Base-by-base conservation (phyloP, 176 grass and related monocot species). In the Leersia perrieri region DNA sequence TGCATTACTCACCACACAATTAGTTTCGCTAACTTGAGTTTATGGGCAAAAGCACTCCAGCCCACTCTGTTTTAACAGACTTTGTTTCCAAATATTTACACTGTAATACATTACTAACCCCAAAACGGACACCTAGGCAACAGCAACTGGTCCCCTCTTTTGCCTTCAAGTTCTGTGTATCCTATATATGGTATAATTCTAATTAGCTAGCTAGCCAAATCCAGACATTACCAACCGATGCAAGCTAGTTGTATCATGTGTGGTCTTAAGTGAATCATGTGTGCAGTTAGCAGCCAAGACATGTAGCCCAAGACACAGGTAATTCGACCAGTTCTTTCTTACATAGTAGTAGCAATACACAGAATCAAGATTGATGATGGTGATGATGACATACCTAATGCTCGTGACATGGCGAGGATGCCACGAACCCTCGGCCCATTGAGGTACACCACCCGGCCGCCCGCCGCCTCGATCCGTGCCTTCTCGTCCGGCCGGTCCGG, bases 381-480 rank as follows among this genome's bases (percentile, higher is more conserved):
- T 58, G 53, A 51, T 14, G 12, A 13, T 11, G 40, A 42, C 11
- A 11, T 93, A 98, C 95, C 94, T 84, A 98, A 30, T 5, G 95
- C 92, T 0, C 95, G 90, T 5, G 95, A 93, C 95, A 98, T 98
- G n/a, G 95, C 92, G 13, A 98, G 90, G 74, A 98, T 98, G 1
- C 95, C 95, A 53, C 88, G 83, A 3, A 98, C 95, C 25, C 95
- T 90, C 16, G 76, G 25, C 3, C 92, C 95, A 11, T 95, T 89
- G 63, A 76, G 63, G 88, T 57, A 77, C 9, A 98, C 25, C 29
- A 98, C 92, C 51, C 82, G 87, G 20, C 92, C 96, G 15, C 92
- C 96, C 0, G 61, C 82, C 30, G 88, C 90, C 77, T 87, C 64
- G 35, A 98, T 95, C 82, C 96, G 84, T 22, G 88, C 92, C 63